Evolutionary conservation across 2,329 filamentous ascomycete genomes (phyloP).

Genomic region (Scedosporium apiospermum): DNA sequence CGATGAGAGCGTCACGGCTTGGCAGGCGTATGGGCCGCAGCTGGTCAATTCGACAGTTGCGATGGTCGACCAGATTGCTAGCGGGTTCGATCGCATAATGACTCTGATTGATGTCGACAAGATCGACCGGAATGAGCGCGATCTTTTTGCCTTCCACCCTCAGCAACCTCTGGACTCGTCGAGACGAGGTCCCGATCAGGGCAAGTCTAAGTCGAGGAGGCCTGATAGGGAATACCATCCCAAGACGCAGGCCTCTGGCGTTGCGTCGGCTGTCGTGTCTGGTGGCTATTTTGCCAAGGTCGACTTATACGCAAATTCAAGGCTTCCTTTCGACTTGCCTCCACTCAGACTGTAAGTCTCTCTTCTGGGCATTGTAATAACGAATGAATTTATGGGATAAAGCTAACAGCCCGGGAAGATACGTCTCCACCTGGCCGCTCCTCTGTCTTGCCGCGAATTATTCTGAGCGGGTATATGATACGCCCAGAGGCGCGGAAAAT

Average conservation of each 20-base stretch:
- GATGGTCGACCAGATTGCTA: conserved; percentile 3
- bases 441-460: conserved; percentile 72
- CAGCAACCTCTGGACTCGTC: not conserved
- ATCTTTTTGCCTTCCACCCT: not conserved
- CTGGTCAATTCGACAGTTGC: conserved; percentile 1
- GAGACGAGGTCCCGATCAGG: not conserved
- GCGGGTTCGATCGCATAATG: conserved; percentile 1
- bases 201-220: not conserved
- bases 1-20: conserved; percentile 2
- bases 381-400: not conserved
- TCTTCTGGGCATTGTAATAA: not conserved
- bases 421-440: conserved; percentile 66
- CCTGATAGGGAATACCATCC: not conserved
- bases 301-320: conserved; percentile 69
- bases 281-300: conserved; percentile 55
- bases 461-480: conserved; percentile 64
- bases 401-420: conserved; percentile 32
- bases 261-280: not conserved
- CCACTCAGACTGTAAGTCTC: conserved; percentile 53
- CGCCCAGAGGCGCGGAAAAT: conserved; percentile 51
- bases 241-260: not conserved
- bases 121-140: conserved; percentile 2
- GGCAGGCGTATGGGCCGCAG: conserved; percentile 5
- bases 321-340: conserved; percentile 56
- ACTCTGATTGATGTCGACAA: conserved; percentile 4